phyloP scores from a whole-genome alignment of 2,329 filamentous ascomycete species.

The Ramichloridium luteum region DNA sequence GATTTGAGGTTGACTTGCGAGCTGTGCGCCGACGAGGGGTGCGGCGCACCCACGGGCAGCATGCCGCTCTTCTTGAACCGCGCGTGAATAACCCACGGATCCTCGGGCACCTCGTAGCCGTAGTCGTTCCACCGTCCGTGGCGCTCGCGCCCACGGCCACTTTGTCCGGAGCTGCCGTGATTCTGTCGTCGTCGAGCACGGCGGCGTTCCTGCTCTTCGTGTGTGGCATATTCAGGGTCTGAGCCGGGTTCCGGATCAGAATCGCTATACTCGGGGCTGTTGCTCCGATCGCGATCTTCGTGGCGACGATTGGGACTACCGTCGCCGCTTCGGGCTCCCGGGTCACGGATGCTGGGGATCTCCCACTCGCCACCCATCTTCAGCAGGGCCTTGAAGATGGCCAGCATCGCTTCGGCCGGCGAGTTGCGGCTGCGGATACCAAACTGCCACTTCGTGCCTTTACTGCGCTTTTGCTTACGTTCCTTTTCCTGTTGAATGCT shows the following conservation, averaged over 20 bases:
- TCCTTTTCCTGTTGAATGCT: conserved; percentile 33
- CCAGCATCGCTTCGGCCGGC: conserved; percentile 85
- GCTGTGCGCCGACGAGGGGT: conserved; percentile 39
- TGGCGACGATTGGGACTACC: conserved; percentile 18
- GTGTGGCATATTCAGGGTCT: conserved; percentile 27
- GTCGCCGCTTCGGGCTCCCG: conserved; percentile 27
- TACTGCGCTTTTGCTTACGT: conserved; percentile 45
- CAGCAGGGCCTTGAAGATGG: conserved; percentile 82
- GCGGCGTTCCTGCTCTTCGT: conserved; percentile 24
- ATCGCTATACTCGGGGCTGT: conserved; percentile 28
- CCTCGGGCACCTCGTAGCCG: conserved; percentile 73
- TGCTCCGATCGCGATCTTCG: conserved; percentile 13
- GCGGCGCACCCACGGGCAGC: conserved; percentile 40
- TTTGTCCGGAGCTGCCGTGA: conserved; percentile 4
- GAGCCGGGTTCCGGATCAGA: conserved; percentile 27
- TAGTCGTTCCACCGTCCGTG: conserved; percentile 38
- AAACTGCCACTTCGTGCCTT: conserved; percentile 92
- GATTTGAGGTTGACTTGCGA: conserved; percentile 35
- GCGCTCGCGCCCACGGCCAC: conserved; percentile 26
- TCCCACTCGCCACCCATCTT: conserved; percentile 88
- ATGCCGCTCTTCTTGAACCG: conserved; percentile 76
- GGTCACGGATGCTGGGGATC: conserved; percentile 29
- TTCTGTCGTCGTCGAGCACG: conserved; percentile 13
- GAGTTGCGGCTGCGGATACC: conserved; percentile 90
- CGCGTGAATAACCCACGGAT: conserved; percentile 88